Evolutionary conservation across 345 rosid species (phyloP), one percentile per base, ranked within the genome.

Genomic region (Erysimum cheiranthoides): DNA sequence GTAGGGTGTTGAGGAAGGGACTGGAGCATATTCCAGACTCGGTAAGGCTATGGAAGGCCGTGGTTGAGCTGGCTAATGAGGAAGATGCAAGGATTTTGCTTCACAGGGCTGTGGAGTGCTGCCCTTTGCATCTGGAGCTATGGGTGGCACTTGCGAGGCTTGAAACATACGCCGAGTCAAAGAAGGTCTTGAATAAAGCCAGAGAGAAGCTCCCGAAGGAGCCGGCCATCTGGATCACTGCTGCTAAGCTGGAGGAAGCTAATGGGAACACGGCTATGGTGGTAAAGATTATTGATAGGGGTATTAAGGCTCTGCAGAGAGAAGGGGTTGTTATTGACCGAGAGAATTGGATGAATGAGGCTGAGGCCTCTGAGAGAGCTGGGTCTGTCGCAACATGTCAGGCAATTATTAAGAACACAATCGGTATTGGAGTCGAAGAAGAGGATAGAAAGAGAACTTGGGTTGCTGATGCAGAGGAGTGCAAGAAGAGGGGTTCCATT

Each of bases 381-480:
- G 50, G 50, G 50, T 45, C 50, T 45, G 50, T 45, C 8, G 50
- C 50, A 45, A 45, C 50, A 6, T 45, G 50, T 1, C 50, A 45
- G 50, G 50, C 50, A 1, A 45, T 45, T 2, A 45, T 45, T 45
- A 45, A 45, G 50, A 14, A 45, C 50, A 45, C 50, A 45, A 45
- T 45, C 50, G 18, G 50, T 45, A 45, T 45, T 45, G 50, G 50
- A 45, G 50, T 45, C 18, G 50, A 45, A n/a, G 50, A 45, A 40
- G 18, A 45, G 50, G 50, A 45, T 45, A 45, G 50, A 45, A 45
- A 45, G 50, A 45, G 50, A 45, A 45, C 50, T 45, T 45, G 50
- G 50, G 50, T 45, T 45, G 50, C 50, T 45, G 50, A 45, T 45
- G 50, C 50, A 45, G 50, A 45, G 1, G 50, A 45, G 50, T 45